Base-by-base conservation (phyloP, 495 filamentous ascomycete species). In the Glutinoglossum americanum region DNA sequence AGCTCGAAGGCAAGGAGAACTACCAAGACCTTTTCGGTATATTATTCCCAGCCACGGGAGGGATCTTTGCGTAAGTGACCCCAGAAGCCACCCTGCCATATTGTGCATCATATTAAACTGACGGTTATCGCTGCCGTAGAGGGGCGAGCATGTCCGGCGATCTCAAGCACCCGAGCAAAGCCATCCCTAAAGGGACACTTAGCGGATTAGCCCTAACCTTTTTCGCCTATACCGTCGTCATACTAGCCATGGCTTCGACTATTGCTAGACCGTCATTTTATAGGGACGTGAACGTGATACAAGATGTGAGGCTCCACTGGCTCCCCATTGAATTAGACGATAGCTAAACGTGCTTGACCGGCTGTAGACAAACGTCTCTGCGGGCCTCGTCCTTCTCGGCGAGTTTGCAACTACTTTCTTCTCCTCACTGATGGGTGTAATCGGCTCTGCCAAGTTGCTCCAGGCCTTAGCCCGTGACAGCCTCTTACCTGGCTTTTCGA, bases 111-210 rank as follows among this genome's bases (percentile, higher is more conserved):
- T 28, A 13, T n/a, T 8, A 27, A 1, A 47, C 51, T 54, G 51
- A 53, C 26, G 19, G 2, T 17, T 30, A 19, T 21, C 26, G 5
- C 23, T 17, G 1, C 17, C 26, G 17, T 30, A 77, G 75, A 33
- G 87, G 87, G n/a, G 87, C 87, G 2, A 88, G 83, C 60, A 93
- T 94, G 87, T 92, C 87, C 10, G 87, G 87, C 1, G 87, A 94
- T 67, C 64, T 94, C 44, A 81, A 76, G 59, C 82, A 89, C 58
- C 87, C 87, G 7, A 89, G 85, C 73, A 87, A 84, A 62, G 77
- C 85, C 1, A 93, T 94, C 56, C 87, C 87, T 0, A 81, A 76
- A 62, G 87, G 87, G 6, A 94, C 87, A 0, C 71, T 94, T 9
- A 80, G 80, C 62, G 86, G 85, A 0, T 74, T 92, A 60, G 73